Evolutionary conservation across 306 rosid genomes (phyloP).

Genomic region (Prinsepia uniflora): DNA sequence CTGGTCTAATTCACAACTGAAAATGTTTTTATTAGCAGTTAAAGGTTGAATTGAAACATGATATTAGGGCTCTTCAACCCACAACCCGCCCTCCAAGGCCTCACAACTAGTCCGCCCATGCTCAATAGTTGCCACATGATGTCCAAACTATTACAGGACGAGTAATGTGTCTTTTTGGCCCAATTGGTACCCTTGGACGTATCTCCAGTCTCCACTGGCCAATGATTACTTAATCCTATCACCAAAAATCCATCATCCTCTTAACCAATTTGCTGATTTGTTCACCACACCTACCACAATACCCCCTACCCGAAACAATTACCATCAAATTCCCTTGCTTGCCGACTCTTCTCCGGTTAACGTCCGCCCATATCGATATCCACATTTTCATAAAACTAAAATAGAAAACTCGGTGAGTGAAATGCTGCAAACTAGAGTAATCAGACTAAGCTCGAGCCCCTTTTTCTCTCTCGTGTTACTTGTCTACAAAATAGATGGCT

Average conservation of each 20-base stretch:
- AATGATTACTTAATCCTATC: not conserved
- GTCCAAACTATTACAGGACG: too few relatives aligned
- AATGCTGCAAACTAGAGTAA: not conserved
- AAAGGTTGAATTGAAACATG: too few relatives aligned
- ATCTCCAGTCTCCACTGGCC: too few relatives aligned
- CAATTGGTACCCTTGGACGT: too few relatives aligned
- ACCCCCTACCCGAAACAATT: accelerated
- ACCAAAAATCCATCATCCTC: accelerated
- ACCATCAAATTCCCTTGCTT: not conserved
- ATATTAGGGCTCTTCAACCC: too few relatives aligned
- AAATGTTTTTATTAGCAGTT: too few relatives aligned
- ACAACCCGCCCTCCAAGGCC: accelerated
- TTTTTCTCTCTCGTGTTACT: not conserved
- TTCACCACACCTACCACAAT: not conserved
- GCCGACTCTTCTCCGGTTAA: accelerated
- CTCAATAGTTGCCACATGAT: too few relatives aligned
- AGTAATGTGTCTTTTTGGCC: too few relatives aligned
- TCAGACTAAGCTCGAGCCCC: not conserved
- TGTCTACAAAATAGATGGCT: not conserved
- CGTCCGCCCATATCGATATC: not conserved
- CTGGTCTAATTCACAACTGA: too few relatives aligned
- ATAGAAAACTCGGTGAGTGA: not conserved
- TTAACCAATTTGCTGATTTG: accelerated
- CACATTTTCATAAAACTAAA: not conserved
- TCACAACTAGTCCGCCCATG: not conserved